phyloP scores from a whole-genome alignment of 1,284 basidiomycete genomes.

The Prillingera fragicola region DNA sequence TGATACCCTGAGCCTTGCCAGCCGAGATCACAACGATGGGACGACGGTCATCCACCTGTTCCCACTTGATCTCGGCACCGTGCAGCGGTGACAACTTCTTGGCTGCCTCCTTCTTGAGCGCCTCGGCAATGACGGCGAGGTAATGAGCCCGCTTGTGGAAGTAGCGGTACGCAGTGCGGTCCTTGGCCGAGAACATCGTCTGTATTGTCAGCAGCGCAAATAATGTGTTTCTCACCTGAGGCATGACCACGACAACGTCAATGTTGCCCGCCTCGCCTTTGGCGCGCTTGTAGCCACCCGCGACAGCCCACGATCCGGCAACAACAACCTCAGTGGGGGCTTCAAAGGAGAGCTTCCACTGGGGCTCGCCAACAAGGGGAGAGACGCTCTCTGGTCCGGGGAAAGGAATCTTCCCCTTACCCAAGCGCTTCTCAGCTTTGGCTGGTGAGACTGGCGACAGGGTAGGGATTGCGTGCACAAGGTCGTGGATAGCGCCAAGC shows the following conservation, averaged over 20 bases:
- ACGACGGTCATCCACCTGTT: constrained; percentile 56
- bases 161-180: constrained; percentile 82
- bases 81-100: constrained; percentile 59
- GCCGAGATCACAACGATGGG: constrained; percentile 23
- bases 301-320: constrained; percentile 56
- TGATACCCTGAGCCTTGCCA: constrained; percentile 54
- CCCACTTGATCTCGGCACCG: constrained; percentile 58
- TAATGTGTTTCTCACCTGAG: constrained; percentile 55
- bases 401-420: constrained; percentile 53
- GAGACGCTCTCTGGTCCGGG: constrained; percentile 53
- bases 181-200: constrained; percentile 83
- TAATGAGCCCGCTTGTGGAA: constrained; percentile 93
- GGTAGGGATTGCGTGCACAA: constrained; percentile 53
- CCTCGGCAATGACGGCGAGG: constrained; percentile 70
- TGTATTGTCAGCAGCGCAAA: constrained; percentile 10
- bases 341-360: constrained; percentile 66
- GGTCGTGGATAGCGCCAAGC: constrained; percentile 69
- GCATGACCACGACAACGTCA: constrained; percentile 83
- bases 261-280: constrained; percentile 60
- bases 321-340: constrained; percentile 50
- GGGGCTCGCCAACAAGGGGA: constrained; percentile 61
- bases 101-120: constrained; percentile 51
- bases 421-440: constrained; percentile 61
- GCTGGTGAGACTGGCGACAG: constrained; percentile 58
- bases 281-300: constrained; percentile 52